Percentiles rank a stretch among this genome's conserved stretches.
Evolutionary conservation across 2,329 filamentous ascomycete genomes (phyloP).

Genomic region (Fusarium secorum): DNA sequence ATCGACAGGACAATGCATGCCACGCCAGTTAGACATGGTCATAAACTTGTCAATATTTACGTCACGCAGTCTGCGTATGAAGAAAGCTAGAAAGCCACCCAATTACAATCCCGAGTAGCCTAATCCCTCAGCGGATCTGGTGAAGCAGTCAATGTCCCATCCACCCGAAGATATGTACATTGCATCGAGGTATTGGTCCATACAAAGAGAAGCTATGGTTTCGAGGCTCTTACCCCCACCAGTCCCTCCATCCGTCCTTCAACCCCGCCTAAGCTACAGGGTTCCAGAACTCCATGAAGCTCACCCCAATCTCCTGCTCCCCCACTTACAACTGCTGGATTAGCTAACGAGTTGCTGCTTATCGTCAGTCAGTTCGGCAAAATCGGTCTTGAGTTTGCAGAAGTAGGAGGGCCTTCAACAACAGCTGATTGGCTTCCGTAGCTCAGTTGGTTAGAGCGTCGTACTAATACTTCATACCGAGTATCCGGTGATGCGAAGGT

Average conservation of each 20-base stretch:
- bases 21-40: neutral
- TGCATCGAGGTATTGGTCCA: neutral
- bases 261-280: constrained; percentile 15
- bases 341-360: neutral
- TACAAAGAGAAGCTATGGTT: neutral
- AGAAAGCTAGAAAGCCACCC: neutral
- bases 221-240: constrained; percentile 21
- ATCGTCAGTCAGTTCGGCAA: neutral
- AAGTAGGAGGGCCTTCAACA: neutral
- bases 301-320: constrained; percentile 6
- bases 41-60: neutral
- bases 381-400: neutral
- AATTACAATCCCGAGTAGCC: neutral
- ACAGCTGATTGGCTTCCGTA: constrained; percentile 40
- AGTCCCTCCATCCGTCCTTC: constrained; percentile 9
- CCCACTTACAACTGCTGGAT: neutral
- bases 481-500: constrained; percentile 39
- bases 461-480: constrained; percentile 41
- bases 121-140: neutral
- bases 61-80: neutral
- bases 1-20: neutral
- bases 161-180: neutral
- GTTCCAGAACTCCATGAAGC: constrained; percentile 7
- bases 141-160: neutral
- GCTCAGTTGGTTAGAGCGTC: constrained; percentile 45